Conservation (phyloP, 345 rosid genomes). For the Acer negundo region DNA sequence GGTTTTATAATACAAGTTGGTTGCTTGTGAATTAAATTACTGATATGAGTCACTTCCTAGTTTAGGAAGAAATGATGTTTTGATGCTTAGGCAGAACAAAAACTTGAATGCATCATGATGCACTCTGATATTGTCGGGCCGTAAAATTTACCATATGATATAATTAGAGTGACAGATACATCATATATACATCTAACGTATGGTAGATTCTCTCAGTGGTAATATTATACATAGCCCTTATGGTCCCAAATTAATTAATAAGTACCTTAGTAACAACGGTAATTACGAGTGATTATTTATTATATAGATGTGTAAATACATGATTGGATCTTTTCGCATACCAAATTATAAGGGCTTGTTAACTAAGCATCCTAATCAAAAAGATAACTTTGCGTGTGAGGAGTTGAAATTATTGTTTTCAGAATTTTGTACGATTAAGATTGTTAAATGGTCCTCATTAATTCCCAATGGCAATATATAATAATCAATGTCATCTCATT, state of each 20-base stretch:
- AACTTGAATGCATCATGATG: conserved; percentile 1
- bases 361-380: not conserved
- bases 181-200: too few species aligned
- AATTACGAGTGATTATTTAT: not conserved
- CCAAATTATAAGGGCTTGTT: not conserved
- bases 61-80: conserved; percentile 11
- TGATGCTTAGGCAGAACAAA: conserved; percentile 29
- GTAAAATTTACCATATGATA: too few species aligned
- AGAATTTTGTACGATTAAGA: not conserved
- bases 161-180: too few species aligned
- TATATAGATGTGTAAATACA: too few species aligned
- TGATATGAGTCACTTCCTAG: not conserved
- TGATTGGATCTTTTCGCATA: too few species aligned
- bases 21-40: conserved; percentile 30
- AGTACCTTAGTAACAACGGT: not conserved
- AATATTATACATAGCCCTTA: not conserved
- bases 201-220: not conserved
- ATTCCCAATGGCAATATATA: too few species aligned
- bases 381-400: not conserved
- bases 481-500: too few species aligned
- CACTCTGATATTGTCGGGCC: too few species aligned
- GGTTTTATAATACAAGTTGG: conserved; percentile 4
- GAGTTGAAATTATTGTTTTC: not conserved
- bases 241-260: not conserved
- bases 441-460: not conserved